These are phyloP conservation scores for Rhododendron kiyosumense DNA, from an alignment of 148 eudicot genomes.

Conservation along the genomic window DNA sequence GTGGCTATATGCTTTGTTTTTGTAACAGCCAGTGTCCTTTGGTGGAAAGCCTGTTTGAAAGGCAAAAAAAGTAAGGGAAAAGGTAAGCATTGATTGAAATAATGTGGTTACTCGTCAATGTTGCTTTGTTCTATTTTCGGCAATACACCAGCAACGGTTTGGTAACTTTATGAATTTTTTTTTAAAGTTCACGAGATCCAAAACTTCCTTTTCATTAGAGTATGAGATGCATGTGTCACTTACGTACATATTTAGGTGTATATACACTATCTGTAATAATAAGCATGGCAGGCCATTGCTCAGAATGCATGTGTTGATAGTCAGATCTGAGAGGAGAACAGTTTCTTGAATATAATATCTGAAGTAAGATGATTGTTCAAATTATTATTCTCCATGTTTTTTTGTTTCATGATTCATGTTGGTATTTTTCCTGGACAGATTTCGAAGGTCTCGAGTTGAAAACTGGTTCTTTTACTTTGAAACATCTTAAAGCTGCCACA, in stretches of 20 bases:
- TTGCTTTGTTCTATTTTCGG: neutral
- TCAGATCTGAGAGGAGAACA: neutral
- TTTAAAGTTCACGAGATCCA: neutral
- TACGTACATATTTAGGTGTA: neutral
- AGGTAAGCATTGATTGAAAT: slow-evolving; percentile 15
- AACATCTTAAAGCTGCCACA: slow-evolving; percentile 42
- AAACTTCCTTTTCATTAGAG: neutral
- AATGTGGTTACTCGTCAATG: neutral
- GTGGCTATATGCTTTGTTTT: slow-evolving; percentile 14
- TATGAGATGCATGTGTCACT: neutral
- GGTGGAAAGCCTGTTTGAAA: slow-evolving; percentile 29
- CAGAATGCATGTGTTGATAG: neutral
- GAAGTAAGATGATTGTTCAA: neutral
- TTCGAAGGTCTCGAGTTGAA: slow-evolving; percentile 36
- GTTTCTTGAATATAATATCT: neutral
- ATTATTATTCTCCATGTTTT: neutral
- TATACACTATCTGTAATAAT: neutral
- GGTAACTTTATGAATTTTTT: neutral
- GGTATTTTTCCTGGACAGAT: slow-evolving; percentile 19
- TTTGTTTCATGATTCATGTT: neutral
- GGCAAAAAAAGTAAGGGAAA: slow-evolving; percentile 17
- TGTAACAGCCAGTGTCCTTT: slow-evolving; percentile 20
- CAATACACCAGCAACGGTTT: neutral
- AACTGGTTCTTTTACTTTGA: slow-evolving; percentile 36
- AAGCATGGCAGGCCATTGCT: neutral